Evolutionary conservation across 176 grass and related monocot genomes (phyloP).

Genomic region (Secale cereale): DNA sequence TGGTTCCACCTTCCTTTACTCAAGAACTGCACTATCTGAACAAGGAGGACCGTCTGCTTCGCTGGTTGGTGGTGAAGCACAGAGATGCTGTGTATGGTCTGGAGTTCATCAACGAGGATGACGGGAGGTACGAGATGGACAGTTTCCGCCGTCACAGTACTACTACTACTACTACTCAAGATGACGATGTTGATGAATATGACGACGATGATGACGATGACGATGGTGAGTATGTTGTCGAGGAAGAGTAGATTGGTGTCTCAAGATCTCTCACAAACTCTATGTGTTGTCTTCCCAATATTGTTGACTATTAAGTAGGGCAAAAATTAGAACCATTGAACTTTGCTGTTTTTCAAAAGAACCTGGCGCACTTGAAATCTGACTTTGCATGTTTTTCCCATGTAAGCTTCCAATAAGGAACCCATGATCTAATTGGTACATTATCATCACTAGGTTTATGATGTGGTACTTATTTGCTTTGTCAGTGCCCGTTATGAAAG

Average conservation of each 20-base stretch:
- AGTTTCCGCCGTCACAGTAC: neutral
- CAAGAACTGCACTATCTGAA: conserved; percentile 91
- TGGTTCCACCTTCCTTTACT: conserved; percentile 78
- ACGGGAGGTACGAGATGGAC: conserved; percentile 41
- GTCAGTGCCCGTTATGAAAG: neutral
- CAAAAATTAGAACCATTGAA: conserved; percentile 20
- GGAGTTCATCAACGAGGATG: conserved; percentile 77
- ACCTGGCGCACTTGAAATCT: too few species aligned
- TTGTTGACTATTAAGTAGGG: conserved; percentile 1
- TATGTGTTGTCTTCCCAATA: conserved; percentile 24
- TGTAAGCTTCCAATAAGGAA: too few species aligned
- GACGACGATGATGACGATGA: neutral
- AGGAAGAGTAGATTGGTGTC: conserved; percentile 32
- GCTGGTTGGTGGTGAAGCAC: conserved; percentile 92
- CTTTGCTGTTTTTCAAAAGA: neutral
- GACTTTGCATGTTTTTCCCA: too few species aligned
- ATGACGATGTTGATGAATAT: conserved; percentile 20
- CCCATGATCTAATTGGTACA: too few species aligned
- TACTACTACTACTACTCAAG: neutral
- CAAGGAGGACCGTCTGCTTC: conserved; percentile 80
- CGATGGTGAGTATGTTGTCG: neutral
- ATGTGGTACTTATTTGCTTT: neutral
- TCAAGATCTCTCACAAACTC: neutral
- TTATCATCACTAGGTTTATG: neutral
- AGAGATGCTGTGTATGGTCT: conserved; percentile 69